Evolutionary conservation across 2,329 filamentous ascomycete species (phyloP), one percentile per base, ranked within the genome.

Genomic region (Paradendryphiella salina): DNA sequence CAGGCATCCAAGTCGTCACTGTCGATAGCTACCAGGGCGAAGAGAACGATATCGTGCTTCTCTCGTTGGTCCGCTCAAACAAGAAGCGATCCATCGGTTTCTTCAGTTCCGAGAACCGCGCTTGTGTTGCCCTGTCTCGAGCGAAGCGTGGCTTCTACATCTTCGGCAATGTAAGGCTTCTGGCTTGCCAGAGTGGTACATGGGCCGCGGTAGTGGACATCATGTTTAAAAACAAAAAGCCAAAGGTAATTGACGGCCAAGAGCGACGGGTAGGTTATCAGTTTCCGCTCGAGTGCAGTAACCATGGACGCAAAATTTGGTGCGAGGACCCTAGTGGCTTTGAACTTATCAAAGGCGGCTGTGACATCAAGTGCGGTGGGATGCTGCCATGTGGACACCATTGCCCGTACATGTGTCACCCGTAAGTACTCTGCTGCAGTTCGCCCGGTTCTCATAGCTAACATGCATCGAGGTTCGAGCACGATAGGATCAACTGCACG

Each of bases 11-110:
- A 2, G 86, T 96, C 1, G 82, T 84, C 28, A 96, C 91, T 0
- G 89, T 96, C 0, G 92, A 96, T 64, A 89, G 88, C 0, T 96
- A 93, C 64, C 91, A 96, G 18, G 54, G 51, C n/a, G 90, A 96
- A 63, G 90, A 96, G 67, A 96, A 96, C 55, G 88, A 92, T 18
- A 78, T 96, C 7, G 79, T 96, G 8, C 69, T 96, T 1, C 76
- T 96, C 0, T 96, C 91, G 0, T 76, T 96, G 0, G 90, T 94
- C 3, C 82, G 92, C 35, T 91, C 86, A 57, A 87, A 86, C 29
- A 57, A 67, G 1, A 63, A 74, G 1, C 65, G 75, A 4, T 75
- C 77, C 0, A 85, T 91, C 23, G 92, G 92, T 0, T 96, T 96
- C 60, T 77, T 96, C 1, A 78, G 80, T 1, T 84, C 87, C 10